These are phyloP conservation scores for Scolecobasidium constrictum DNA, from an alignment of 2,329 filamentous ascomycete genomes.

Conservation along the genomic window DNA sequence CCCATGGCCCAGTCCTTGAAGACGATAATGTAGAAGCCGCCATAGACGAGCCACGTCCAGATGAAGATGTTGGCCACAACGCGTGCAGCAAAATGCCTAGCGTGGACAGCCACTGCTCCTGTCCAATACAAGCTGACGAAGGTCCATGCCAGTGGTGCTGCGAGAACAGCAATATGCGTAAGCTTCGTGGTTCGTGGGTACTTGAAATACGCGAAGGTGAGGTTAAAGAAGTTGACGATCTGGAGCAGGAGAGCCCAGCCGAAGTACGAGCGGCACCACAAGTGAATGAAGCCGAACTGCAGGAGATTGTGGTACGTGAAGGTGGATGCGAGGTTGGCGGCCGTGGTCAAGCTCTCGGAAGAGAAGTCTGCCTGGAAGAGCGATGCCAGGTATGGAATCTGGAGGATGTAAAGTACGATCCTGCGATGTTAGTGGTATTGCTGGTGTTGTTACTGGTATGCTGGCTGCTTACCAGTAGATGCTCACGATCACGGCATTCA, in stretches of 20 bases:
- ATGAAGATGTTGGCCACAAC: conserved; percentile 81
- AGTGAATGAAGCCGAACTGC: conserved; percentile 69
- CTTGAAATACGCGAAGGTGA: conserved; percentile 69
- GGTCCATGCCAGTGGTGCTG: conserved; percentile 74
- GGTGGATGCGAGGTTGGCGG: conserved; percentile 69
- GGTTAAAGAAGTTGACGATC: conserved; percentile 72
- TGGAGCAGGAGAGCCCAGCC: conserved; percentile 66
- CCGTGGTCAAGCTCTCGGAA: conserved; percentile 51
- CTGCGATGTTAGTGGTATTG: not conserved
- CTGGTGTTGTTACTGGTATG: not conserved
- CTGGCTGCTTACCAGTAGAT: conserved; percentile 59
- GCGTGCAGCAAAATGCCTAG: conserved; percentile 54
- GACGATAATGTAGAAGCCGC: conserved; percentile 60
- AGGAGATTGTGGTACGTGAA: conserved; percentile 81
- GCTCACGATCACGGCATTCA: conserved; percentile 51
- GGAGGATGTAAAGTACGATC: conserved; percentile 60
- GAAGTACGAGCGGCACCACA: conserved; percentile 70
- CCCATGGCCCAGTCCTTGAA: conserved; percentile 73
- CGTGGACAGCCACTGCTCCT: conserved; percentile 70
- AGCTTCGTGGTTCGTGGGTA: conserved; percentile 55
- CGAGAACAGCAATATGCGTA: conserved; percentile 66
- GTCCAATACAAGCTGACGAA: conserved; percentile 84
- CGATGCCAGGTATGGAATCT: conserved; percentile 64
- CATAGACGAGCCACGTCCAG: conserved; percentile 71
- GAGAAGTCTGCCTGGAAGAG: conserved; percentile 54